Base-by-base conservation (phyloP, 306 rosid genomes). In the Vigna radiata region DNA sequence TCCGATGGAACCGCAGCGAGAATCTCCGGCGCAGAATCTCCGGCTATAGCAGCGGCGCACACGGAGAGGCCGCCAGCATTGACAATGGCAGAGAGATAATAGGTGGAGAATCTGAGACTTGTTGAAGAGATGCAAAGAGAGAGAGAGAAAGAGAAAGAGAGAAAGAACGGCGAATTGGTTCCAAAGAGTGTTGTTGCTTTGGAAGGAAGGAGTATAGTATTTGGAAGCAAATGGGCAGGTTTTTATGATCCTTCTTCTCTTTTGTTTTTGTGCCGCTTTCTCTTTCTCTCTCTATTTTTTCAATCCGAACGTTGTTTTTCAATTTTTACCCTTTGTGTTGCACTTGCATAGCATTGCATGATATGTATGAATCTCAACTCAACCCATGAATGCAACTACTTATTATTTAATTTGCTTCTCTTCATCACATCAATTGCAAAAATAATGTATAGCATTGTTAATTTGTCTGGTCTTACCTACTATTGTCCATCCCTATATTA, bases 41-140 rank as follows among this genome's bases (percentile, higher is more conserved):
- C 89, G 86, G 68, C 87, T 86, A 93, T 75, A 87, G 85, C 84
- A 81, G 80, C 66, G 73, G 58, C 27, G 39, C 72, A 15, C 44
- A 54, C 64, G 58, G 62, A 17, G 70, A 68, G 17, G 54, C 37
- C 65, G 8, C 58, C 39, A 16, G 79, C 89, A 86, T 85, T 87
- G 83, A 59, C 82, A 75, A 81, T 67, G 82, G 72, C 47, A 71
- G 16, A 15, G 16, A 12, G 77, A 29, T 21, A 73, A 62, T 36
- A 41, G 46, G 2, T 70, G 74, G 0, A 50, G 62, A 76, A 49
- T 52, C 15, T 23, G 37, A 3, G 76, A 33, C 7, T 36, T 36
- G 41, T 41, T 41, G 88, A 78, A 80, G 88, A 89, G 88, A 91
- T 84, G 83, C 27, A 81, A 19, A 13, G 67, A 14, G 13, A 64